Evolutionary conservation across 176 grass and related monocot species (phyloP), one percentile per base, ranked within the genome.

Genomic region (Bothriochloa decipiens): DNA sequence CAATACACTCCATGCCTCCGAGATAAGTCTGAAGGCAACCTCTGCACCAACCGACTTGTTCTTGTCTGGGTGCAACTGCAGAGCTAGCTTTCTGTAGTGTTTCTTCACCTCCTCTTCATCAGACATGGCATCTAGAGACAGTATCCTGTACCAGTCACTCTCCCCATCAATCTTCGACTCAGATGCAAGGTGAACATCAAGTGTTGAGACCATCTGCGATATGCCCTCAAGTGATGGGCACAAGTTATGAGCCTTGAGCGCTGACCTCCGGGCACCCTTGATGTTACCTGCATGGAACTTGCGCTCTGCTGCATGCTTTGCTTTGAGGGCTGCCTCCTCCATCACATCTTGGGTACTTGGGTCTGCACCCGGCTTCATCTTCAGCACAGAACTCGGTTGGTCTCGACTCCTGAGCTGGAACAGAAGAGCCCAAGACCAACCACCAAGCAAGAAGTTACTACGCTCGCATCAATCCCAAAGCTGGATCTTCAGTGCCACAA

Each of bases 101-200:
- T 93, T 97, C 89, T 90, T 94, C 13, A 97, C 82, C 16, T 91
- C 83, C 63, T 94, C 92, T 67, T 92, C 90, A 73, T 90, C 90
- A 22, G 90, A 85, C 64, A 16, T 81, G 64, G 53, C 42, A 71
- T 22, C 36, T 1, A 92, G 86, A 11, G 67, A 84, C 7, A 97
- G 72, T 79, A 97, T 91, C 3, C 80, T 78, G 74, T 97, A 97
- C 94, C 94, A 97, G 49, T 93, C 94, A 11, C 27, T 91, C 68
- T 97, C 91, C 12, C 89, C 91, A 41, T 87, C 89, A 32, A 90
- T 75, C 65, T 89, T 89, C 2, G 41, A 85, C 71, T 93, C 82
- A 11, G 89, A 84, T 18, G 94, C 91, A 69, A 83, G 82, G 66
- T 90, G 89, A 91, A 93, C 87, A 25, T 93, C 87, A 8, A 97